phyloP scores from a whole-genome alignment of 257 asterid genomes.

The Verbena officinalis region DNA sequence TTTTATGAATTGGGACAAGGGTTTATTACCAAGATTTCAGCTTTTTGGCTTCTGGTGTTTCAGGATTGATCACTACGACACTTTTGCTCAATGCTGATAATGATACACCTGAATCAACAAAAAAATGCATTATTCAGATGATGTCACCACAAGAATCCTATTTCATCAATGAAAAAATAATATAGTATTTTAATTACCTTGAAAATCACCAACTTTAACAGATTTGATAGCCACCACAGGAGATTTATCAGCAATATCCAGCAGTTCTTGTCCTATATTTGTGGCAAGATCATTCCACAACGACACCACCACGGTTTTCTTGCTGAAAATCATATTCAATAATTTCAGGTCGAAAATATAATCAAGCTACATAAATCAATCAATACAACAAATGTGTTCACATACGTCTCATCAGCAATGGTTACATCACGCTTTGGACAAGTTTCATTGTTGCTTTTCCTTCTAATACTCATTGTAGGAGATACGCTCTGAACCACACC shows the following conservation, averaged over 20 bases:
- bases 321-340: slow-evolving; percentile 47
- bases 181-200: slow-evolving; percentile 46
- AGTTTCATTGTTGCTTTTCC: slow-evolving; percentile 78
- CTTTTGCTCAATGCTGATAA: slow-evolving; percentile 86
- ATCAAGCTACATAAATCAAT: background rate
- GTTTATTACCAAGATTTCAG: slow-evolving; percentile 74
- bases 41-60: slow-evolving; percentile 77
- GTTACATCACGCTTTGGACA: slow-evolving; percentile 90
- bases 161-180: background rate
- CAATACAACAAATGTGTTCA: background rate
- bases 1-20: background rate
- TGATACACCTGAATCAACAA: slow-evolving; percentile 66
- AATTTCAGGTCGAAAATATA: background rate
- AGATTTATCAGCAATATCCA: slow-evolving; percentile 81
- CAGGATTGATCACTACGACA: slow-evolving; percentile 65
- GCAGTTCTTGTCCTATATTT: slow-evolving; percentile 58
- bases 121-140: background rate
- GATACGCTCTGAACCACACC: slow-evolving; percentile 90
- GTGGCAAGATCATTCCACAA: slow-evolving; percentile 71
- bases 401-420: slow-evolving; percentile 91
- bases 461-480: slow-evolving; percentile 74
- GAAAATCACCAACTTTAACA: slow-evolving; percentile 89
- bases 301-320: slow-evolving; percentile 71
- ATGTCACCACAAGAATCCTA: background rate
- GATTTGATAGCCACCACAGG: slow-evolving; percentile 93